phyloP scores from a whole-genome alignment of 441 rosid species.

The Erysimum pusillum region DNA sequence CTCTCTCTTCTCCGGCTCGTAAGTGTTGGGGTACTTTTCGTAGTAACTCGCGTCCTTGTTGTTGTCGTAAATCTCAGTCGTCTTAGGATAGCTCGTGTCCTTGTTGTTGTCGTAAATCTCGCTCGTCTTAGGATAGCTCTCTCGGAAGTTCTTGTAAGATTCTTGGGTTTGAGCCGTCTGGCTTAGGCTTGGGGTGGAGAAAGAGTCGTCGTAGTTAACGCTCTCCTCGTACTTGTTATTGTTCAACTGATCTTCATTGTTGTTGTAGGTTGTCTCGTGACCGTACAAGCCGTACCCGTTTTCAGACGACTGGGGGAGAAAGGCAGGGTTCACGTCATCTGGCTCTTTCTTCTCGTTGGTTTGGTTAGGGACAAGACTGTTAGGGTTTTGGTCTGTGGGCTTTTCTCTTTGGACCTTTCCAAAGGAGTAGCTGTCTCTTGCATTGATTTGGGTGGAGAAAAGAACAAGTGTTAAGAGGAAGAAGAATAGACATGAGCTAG shows the following conservation, averaged over 20 bases:
- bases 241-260: constrained; percentile 34
- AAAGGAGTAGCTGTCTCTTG: constrained; percentile 43
- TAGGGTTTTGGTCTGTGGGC: constrained; percentile 34
- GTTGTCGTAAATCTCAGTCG: constrained; percentile 31
- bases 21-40: constrained; percentile 26
- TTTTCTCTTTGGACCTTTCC: constrained; percentile 32
- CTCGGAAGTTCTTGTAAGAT: constrained; percentile 26
- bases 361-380: constrained; percentile 20
- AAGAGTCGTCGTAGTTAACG: constrained; percentile 32
- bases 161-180: constrained; percentile 26
- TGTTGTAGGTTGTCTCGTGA: constrained; percentile 40
- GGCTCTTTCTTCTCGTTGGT: constrained; percentile 41
- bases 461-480: constrained; percentile 19
- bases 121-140: constrained; percentile 30
- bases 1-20: constrained; percentile 17
- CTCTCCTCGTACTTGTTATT: constrained; percentile 28
- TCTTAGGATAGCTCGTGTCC: constrained; percentile 29
- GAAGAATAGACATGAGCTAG: constrained; percentile 27
- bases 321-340: constrained; percentile 39
- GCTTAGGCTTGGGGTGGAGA: constrained; percentile 39
- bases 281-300: constrained; percentile 47
- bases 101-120: constrained; percentile 34
- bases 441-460: constrained; percentile 36
- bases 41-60: constrained; percentile 9
- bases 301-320: constrained; percentile 35